phyloP scores from a whole-genome alignment of 1,284 basidiomycete species.

The Fomitopsis palustris region DNA sequence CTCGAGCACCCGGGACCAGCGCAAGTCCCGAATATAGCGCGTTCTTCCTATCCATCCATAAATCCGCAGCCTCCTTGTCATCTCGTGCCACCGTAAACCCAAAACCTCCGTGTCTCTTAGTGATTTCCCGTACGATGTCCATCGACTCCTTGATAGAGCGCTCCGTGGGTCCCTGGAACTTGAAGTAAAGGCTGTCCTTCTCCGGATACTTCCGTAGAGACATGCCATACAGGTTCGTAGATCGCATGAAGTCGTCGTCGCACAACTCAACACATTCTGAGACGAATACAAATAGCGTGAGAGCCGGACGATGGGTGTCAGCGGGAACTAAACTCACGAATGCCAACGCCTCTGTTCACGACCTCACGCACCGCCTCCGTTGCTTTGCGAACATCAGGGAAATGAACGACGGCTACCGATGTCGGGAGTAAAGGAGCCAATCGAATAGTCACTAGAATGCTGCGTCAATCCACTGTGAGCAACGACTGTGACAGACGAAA shows the following conservation, averaged over 20 bases:
- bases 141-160: conserved; percentile 64
- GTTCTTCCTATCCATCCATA: conserved; percentile 89
- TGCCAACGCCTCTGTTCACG: conserved; percentile 70
- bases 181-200: conserved; percentile 81
- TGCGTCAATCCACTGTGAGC: not conserved
- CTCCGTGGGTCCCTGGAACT: conserved; percentile 74
- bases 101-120: conserved; percentile 63
- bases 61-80: conserved; percentile 66
- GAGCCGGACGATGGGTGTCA: not conserved
- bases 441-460: conserved; percentile 65
- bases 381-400: conserved; percentile 60
- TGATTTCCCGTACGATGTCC: conserved; percentile 51
- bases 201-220: conserved; percentile 61
- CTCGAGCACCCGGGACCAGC: conserved; percentile 57
- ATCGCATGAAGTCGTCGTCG: conserved; percentile 68
- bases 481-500: not conserved
- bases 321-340: conserved; percentile 42
- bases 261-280: conserved; percentile 72
- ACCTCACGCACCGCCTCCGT: conserved; percentile 76
- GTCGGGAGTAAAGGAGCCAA: conserved; percentile 82
- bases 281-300: not conserved
- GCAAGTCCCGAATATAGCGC: conserved; percentile 73
- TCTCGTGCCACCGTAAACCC: conserved; percentile 69
- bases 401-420: conserved; percentile 65
- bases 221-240: conserved; percentile 63